Conservation (phyloP, 2,329 filamentous ascomycete genomes). For the Coniochaeta sp. region DNA sequence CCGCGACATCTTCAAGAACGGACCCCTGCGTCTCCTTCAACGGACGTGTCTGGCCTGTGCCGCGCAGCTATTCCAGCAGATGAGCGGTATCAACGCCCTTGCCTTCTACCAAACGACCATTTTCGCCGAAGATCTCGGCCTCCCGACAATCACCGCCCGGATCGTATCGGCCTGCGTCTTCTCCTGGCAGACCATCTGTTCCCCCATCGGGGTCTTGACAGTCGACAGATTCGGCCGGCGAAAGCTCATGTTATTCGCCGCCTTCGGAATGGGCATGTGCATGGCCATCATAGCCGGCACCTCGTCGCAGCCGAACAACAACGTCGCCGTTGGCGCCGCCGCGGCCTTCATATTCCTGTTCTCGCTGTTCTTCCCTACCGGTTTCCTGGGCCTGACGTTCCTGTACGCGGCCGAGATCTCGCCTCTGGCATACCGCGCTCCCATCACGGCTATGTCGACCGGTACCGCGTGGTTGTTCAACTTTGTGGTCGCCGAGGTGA, state of each 20-base stretch:
- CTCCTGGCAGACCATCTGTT: constrained; percentile 8
- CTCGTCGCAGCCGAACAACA: constrained; percentile 1
- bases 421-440: constrained; percentile 3
- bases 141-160: constrained; percentile 4
- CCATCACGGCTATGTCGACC: constrained; percentile 6
- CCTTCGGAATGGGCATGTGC: constrained; percentile 5
- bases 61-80: constrained; percentile 1
- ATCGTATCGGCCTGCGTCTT: constrained; percentile 8
- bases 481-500: constrained; percentile 4
- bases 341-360: not conserved
- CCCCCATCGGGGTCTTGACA: constrained; percentile 4
- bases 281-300: constrained; percentile 1
- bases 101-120: constrained; percentile 8
- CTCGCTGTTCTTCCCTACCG: constrained; percentile 3
- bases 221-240: constrained; percentile 8
- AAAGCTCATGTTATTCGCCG: constrained; percentile 7
- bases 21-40: not conserved
- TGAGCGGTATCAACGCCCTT: constrained; percentile 6
- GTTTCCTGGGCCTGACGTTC: constrained; percentile 2
- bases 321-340: not conserved
- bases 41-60: not conserved
- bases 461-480: constrained; percentile 3
- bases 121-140: constrained; percentile 6
- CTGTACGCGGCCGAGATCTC: constrained; percentile 1
- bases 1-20: constrained; percentile 3